Conservation (phyloP, 179 eudicot species). For the Camellia oleifera region DNA sequence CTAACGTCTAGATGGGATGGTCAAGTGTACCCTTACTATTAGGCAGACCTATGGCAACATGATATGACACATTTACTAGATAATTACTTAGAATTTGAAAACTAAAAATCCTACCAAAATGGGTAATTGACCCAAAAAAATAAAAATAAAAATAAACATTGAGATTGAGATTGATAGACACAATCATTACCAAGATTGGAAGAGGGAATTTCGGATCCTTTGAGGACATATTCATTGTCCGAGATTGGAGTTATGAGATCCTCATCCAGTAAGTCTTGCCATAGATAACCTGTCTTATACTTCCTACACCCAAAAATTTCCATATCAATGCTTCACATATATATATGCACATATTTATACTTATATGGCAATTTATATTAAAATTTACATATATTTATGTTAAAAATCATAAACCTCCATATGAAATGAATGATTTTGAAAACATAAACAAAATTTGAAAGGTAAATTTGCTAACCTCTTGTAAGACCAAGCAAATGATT, state of each 20-base stretch:
- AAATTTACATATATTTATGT: no score
- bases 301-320: slow-evolving; percentile 29
- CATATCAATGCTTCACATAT: not conserved
- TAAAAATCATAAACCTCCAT: not conserved
- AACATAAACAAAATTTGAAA: no score
- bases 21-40: no score
- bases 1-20: no score
- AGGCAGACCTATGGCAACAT: no score
- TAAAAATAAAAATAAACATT: no score
- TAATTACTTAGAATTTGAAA: no score
- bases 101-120: no score
- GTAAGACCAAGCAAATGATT: slow-evolving; percentile 57
- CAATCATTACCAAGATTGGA: slow-evolving; percentile 1
- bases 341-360: not conserved
- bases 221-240: slow-evolving; percentile 57
- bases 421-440: no score
- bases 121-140: no score
- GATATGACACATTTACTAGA: no score
- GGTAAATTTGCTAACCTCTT: slow-evolving; percentile 35
- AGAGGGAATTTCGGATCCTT: slow-evolving; percentile 53
- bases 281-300: slow-evolving; percentile 52
- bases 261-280: slow-evolving; percentile 62
- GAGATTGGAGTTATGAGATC: slow-evolving; percentile 58
- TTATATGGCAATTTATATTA: not conserved
- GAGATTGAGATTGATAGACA: not conserved